Evolutionary conservation across 148 eudicot species (phyloP).

Genomic region (Nepenthes mirabilis): DNA sequence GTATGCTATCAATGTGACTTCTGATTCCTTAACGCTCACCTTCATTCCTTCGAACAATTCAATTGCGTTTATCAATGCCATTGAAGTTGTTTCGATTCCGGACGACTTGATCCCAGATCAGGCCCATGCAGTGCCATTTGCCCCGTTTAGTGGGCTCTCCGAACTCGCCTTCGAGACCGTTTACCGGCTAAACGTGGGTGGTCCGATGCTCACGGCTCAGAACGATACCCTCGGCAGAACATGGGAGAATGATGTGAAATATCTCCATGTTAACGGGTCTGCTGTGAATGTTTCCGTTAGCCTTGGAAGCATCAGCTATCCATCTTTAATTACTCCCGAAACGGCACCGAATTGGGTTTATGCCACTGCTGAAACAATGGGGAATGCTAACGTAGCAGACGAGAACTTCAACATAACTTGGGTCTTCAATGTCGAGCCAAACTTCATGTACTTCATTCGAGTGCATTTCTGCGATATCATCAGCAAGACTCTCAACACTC

Average conservation of each 20-base stretch:
- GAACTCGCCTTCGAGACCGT: conserved; percentile 59
- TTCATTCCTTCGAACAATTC: conserved; percentile 84
- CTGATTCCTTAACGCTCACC: conserved; percentile 35
- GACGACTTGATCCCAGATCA: conserved; percentile 53
- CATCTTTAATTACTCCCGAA: conserved; percentile 31
- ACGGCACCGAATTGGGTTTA: conserved; percentile 84
- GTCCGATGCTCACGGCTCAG: conserved; percentile 68
- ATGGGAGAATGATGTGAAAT: conserved; percentile 74
- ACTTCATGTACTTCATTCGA: conserved; percentile 61
- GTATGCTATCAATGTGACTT: conserved; percentile 68
- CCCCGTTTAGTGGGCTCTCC: conserved; percentile 47
- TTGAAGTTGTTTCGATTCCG: conserved; percentile 85
- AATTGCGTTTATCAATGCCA: conserved; percentile 80
- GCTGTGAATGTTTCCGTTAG: conserved; percentile 53
- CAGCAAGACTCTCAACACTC: conserved; percentile 51
- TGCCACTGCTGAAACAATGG: conserved; percentile 82
- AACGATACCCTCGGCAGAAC: conserved; percentile 90
- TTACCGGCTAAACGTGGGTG: conserved; percentile 88
- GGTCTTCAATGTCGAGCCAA: conserved; percentile 69
- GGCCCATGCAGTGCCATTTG: conserved; percentile 41
- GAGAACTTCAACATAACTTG: conserved; percentile 83
- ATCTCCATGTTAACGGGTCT: conserved; percentile 80
- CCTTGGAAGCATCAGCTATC: conserved; percentile 52
- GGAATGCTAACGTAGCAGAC: conserved; percentile 55
- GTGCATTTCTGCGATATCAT: conserved; percentile 80